Conservation (phyloP, 2,329 filamentous ascomycete genomes). For the Ophiostoma montium region DNA sequence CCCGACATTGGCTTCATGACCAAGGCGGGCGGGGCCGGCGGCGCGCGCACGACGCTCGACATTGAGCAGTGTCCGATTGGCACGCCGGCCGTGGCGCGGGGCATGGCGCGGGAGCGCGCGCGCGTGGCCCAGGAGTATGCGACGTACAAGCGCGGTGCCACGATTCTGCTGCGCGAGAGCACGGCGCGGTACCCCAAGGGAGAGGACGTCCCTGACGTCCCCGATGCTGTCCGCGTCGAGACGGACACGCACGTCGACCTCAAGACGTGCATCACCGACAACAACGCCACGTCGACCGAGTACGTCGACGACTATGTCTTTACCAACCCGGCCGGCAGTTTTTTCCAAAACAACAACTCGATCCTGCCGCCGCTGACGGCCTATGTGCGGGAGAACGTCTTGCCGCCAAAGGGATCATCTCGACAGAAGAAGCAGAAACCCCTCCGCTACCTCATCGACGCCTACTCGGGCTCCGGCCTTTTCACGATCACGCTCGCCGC, state of each 20-base stretch:
- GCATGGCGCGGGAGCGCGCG: slow-evolving; percentile 65
- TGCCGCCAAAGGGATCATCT: slow-evolving; percentile 22
- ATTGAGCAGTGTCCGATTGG: slow-evolving; percentile 97
- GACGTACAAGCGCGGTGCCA: slow-evolving; percentile 69
- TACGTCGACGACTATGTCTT: slow-evolving; percentile 78
- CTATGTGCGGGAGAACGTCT: slow-evolving; percentile 75
- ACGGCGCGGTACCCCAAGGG: slow-evolving; percentile 51
- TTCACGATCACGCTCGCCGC: slow-evolving; percentile 89
- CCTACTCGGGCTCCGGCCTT: slow-evolving; percentile 91
- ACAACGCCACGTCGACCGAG: slow-evolving; percentile 70
- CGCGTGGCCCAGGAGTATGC: slow-evolving; percentile 56
- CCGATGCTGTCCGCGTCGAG: slow-evolving; percentile 36
- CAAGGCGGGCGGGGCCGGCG: slow-evolving; percentile 37
- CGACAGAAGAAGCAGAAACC: slow-evolving; percentile 10
- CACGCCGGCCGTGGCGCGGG: slow-evolving; percentile 68
- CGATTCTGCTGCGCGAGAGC: slow-evolving; percentile 75
- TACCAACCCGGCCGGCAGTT: slow-evolving; percentile 80
- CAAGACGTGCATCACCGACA: slow-evolving; percentile 82
- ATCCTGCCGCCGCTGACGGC: slow-evolving; percentile 77
- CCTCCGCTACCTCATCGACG: slow-evolving; percentile 83
- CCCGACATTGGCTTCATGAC: slow-evolving; percentile 83
- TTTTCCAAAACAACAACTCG: slow-evolving; percentile 99
- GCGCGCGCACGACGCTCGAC: slow-evolving; percentile 65
- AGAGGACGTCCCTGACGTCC: slow-evolving; percentile 16
- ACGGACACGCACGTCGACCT: slow-evolving; percentile 52